Evolutionary conservation across 1,139 yeast species (phyloP).

Genomic region (Groenewaldozyma sp.): DNA sequence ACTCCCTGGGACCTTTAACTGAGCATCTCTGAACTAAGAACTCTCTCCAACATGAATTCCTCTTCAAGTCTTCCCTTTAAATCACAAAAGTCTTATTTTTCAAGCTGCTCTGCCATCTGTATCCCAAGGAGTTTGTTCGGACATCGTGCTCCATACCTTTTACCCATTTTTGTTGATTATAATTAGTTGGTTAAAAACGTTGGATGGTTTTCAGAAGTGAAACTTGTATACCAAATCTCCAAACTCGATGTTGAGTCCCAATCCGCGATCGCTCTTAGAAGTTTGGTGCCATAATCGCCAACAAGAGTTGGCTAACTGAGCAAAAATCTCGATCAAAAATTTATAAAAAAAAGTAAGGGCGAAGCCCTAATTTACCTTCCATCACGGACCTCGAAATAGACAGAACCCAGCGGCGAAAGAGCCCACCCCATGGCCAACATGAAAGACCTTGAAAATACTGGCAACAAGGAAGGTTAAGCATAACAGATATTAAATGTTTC

Average conservation of each 20-base stretch:
- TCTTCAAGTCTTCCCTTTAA: no score
- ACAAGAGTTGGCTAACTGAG: not conserved
- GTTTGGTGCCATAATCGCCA: not conserved
- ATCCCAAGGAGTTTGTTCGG: no score
- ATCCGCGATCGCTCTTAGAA: conserved; percentile 1
- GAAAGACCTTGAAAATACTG: not conserved
- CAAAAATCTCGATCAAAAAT: not conserved
- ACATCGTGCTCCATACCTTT: no score
- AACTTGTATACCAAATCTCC: conserved; percentile 6
- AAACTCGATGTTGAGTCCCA: conserved; percentile 8
- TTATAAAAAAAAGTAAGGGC: conserved; percentile 7
- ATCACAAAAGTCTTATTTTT: no score
- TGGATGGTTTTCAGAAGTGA: conserved; percentile 10
- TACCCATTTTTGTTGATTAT: conserved; percentile 51
- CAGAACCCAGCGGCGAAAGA: no score
- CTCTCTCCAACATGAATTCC: not conserved
- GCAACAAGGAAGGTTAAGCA: not conserved
- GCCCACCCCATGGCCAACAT: no score
- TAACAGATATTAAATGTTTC: not conserved
- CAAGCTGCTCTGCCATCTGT: no score
- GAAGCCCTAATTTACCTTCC: conserved; percentile 11
- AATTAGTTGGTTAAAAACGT: not conserved
- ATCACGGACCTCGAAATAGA: no score
- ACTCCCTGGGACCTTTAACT: no score
- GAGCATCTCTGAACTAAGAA: no score